Evolutionary conservation across 2,329 filamentous ascomycete genomes (phyloP), one percentile per base, ranked within the genome.

Genomic region (Colletotrichum caudatum): DNA sequence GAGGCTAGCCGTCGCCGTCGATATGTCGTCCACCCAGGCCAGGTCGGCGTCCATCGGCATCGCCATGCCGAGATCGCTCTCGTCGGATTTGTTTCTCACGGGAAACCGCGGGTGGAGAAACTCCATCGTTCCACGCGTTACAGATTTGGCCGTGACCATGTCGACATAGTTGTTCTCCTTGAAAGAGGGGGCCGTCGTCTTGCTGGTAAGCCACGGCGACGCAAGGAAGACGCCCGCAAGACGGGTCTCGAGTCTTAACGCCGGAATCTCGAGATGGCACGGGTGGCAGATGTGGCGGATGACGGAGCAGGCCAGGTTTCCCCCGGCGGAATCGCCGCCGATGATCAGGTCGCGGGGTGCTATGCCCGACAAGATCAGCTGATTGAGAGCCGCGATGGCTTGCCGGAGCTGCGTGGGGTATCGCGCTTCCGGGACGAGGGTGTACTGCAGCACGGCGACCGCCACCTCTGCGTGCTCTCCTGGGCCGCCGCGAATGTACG

Each of bases 251-350:
- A 81, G 69, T 0, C 54, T n/a, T 59, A 81, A 58, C 14, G 59
- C 66, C 5, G 66, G 53, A 3, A 74, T 76, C 1, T 66, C 73
- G 0, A 76, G 72, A 46, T 79, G 77, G 26, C 64, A 68, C 1
- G 80, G 80, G 29, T 79, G 77, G 12, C 81, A 50, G 3, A 82
- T 51, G 59, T 82, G 81, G 12, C 76, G 70, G 12, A 82, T 69
- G 8, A 82, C 62, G 71, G 80, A 78, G 14, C 75, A 71, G 0
- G 78, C 76, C 41, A 83, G 59, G 66, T 82, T 82, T 0, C 78
- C 81, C 18, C 81, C 81, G 0, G 80, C 80, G 14, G 81, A 82
- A 61, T 83, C 81, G n/a, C 69, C 69, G 20, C 81, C 81, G 11
- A 82, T 63, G 57, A 81, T 72, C 14, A 83, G 74, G 60, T 82